These are phyloP conservation scores for Neurospora intermedia DNA, from an alignment of 495 filamentous ascomycete genomes.

Conservation along the genomic window DNA sequence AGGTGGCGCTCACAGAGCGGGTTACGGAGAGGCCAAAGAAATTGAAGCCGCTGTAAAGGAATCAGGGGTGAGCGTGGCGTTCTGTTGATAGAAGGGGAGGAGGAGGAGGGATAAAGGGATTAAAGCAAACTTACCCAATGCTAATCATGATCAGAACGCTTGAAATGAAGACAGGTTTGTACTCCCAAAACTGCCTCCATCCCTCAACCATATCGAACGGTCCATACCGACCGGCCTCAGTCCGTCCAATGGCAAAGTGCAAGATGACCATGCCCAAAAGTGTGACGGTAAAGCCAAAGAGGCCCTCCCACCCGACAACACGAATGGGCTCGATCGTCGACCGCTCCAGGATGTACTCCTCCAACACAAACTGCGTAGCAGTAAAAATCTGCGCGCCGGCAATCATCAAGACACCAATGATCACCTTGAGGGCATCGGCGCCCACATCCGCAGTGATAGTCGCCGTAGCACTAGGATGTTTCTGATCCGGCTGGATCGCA, in stretches of 20 bases:
- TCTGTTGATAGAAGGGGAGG: no score
- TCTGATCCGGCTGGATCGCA: conserved; percentile 58
- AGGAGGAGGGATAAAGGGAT: no score
- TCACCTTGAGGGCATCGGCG: conserved; percentile 54
- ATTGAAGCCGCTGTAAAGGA: conserved; percentile 70
- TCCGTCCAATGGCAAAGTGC: conserved; percentile 64
- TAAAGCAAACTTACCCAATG: conserved; percentile 59
- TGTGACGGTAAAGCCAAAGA: conserved; percentile 85
- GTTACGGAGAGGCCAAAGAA: conserved; percentile 95
- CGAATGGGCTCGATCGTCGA: conserved; percentile 80
- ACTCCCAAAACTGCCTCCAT: conserved; percentile 59
- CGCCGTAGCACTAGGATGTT: conserved; percentile 24
- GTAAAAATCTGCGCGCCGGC: conserved; percentile 94
- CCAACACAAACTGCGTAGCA: conserved; percentile 87
- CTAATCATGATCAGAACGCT: conserved; percentile 90
- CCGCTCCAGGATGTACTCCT: conserved; percentile 87
- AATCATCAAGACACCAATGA: conserved; percentile 79
- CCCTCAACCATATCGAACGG: conserved; percentile 87
- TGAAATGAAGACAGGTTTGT: conserved; percentile 58
- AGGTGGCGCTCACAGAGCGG: conserved; percentile 75
- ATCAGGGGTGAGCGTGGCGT: background rate
- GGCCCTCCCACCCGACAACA: conserved; percentile 92
- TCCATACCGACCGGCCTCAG: conserved; percentile 61
- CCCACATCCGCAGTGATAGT: conserved; percentile 18
- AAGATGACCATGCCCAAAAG: conserved; percentile 66